Evolutionary conservation across 208 protist genomes (phyloP).

Genomic region (Jaenimonas drosophilae): DNA sequence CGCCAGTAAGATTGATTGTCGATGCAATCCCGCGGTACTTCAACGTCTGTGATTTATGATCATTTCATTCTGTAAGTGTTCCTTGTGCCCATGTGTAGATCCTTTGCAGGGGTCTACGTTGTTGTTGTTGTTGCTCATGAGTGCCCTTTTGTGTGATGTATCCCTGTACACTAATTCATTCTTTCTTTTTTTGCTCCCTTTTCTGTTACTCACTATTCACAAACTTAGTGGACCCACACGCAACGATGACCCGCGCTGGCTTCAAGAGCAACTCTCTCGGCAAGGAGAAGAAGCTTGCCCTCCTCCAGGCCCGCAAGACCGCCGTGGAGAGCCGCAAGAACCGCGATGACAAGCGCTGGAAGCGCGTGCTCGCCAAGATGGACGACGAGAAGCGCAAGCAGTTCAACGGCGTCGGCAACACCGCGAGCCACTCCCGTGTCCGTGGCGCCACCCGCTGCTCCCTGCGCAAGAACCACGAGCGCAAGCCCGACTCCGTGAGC

Average conservation of each 20-base stretch:
- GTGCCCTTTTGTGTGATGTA: too few relatives aligned
- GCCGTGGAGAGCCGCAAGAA: conserved; percentile 56
- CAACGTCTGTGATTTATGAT: too few relatives aligned
- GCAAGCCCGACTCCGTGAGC: conserved; percentile 82
- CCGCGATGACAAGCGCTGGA: conserved; percentile 84
- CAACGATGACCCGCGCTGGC: conserved; percentile 58
- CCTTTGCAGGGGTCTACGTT: too few relatives aligned
- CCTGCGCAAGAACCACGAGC: conserved; percentile 72
- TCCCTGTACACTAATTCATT: too few relatives aligned
- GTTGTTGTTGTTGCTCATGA: too few relatives aligned
- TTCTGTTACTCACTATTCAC: too few relatives aligned
- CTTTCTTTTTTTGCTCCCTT: too few relatives aligned
- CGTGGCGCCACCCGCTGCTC: conserved; percentile 73
- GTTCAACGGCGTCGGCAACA: conserved; percentile 85
- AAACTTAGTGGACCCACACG: too few relatives aligned
- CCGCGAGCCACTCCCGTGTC: conserved; percentile 73
- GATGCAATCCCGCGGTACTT: not conserved
- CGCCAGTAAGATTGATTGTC: conserved; percentile 34
- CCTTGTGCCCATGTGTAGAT: too few relatives aligned
- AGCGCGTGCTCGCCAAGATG: conserved; percentile 84
- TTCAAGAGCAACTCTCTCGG: conserved; percentile 75
- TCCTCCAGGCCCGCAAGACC: conserved; percentile 71
- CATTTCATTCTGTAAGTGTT: too few relatives aligned
- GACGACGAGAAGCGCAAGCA: conserved; percentile 74
- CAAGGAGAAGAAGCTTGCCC: conserved; percentile 75